Evolutionary conservation across 495 filamentous ascomycete genomes (phyloP), one percentile per base, ranked within the genome.

Genomic region (Penicillium cinerascens): DNA sequence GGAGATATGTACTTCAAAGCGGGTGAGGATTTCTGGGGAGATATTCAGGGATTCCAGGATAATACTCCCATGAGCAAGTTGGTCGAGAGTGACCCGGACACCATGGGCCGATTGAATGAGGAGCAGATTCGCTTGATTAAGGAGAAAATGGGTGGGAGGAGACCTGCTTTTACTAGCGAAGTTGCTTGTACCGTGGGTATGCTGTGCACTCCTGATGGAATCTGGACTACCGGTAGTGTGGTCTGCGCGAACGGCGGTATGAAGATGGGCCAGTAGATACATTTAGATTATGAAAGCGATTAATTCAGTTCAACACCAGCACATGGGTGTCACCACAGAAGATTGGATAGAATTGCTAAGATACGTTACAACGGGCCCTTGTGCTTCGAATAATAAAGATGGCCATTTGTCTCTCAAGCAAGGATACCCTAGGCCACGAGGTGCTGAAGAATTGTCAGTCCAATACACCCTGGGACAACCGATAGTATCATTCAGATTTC

Each of bases 201-300:
- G 88, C 67, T 96, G 38, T 92, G 88, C 61, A 79, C 77, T 1
- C 72, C 75, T 22, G 91, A 97, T 61, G 78, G 78, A 4, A 78
- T 69, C 13, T 95, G 87, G 88, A 87, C 82, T 67, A 97, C 91
- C 1, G 92, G 91, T 1, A 87, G 85, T 63, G 86, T 95, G 41
- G 81, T 96, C 2, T 88, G 86, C 68, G 88, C 88, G n/a, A 95
- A 95, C 66, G 90, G 90, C 2, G 90, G 90, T 6, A 86, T 93
- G 81, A 75, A 58, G 29, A 61, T 64, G 57, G 55, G 48, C 5
- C 40, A 49, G 42, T 60, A 38, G 29, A 33, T 15, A 33, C 29
- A 13, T 13, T 33, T 13, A 13, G 0, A 33, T 33, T 33, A 33
- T 3, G 29, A 33, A 11, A 33, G 10, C 2, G 27, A 29, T 8